phyloP scores from a whole-genome alignment of 2,329 filamentous ascomycete genomes.

The Apiospora arundinis region DNA sequence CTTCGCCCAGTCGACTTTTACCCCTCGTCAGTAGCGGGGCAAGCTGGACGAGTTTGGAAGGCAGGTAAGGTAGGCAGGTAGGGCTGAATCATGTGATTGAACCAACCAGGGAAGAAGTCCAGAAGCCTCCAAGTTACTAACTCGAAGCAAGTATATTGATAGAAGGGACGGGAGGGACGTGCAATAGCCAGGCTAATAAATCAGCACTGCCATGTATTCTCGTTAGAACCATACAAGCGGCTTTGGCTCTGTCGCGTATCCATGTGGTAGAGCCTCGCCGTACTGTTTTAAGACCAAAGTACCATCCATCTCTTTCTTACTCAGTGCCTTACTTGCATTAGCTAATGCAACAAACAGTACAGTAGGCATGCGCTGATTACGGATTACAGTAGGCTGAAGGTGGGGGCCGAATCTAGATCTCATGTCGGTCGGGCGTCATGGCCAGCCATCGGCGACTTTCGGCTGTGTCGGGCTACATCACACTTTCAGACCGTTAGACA shows the following conservation, averaged over 20 bases:
- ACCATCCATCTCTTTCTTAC: slow-evolving; percentile 5
- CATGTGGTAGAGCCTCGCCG: too few relatives aligned
- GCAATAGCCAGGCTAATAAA: too few relatives aligned
- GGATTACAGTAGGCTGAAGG: neutral
- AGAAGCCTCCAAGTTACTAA: too few relatives aligned
- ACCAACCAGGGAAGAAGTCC: neutral
- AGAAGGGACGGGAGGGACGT: too few relatives aligned
- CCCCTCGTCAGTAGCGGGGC: slow-evolving; percentile 6
- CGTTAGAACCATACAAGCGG: too few relatives aligned
- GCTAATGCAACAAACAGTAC: neutral
- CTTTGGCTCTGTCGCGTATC: too few relatives aligned
- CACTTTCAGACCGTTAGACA: neutral
- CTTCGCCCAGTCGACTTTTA: too few relatives aligned
- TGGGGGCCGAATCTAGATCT: slow-evolving; percentile 19
- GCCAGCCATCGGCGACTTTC: neutral
- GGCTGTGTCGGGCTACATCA: neutral
- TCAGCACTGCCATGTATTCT: too few relatives aligned
- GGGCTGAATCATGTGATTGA: slow-evolving; percentile 36
- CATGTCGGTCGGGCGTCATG: slow-evolving; percentile 7
- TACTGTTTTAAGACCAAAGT: neutral
- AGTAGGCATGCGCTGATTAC: neutral
- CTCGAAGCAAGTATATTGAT: too few relatives aligned
- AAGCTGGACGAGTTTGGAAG: neutral
- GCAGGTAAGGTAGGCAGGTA: slow-evolving; percentile 24
- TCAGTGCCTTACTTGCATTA: slow-evolving; percentile 22